Conservation (phyloP, 2,329 filamentous ascomycete species). For the Phyllosticta capitalensis region DNA sequence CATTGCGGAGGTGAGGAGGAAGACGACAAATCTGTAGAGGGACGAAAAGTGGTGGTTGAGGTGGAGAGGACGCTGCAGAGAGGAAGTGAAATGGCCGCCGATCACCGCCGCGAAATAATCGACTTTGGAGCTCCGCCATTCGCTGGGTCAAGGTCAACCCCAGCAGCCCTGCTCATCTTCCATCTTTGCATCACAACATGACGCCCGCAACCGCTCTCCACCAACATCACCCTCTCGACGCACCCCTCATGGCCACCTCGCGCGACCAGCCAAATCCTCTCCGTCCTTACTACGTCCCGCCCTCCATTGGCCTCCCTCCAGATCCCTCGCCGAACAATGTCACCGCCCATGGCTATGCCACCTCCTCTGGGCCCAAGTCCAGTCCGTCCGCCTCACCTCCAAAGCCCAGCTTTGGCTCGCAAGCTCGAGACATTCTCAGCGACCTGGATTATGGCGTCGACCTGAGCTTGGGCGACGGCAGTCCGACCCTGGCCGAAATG, state of each 20-base stretch:
- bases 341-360: slow-evolving; percentile 12
- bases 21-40: background rate
- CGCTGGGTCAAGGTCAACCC: slow-evolving; percentile 9
- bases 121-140: slow-evolving; percentile 7
- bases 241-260: slow-evolving; percentile 31
- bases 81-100: background rate
- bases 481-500: slow-evolving; percentile 59
- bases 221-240: background rate
- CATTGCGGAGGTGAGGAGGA: background rate
- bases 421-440: slow-evolving; percentile 75
- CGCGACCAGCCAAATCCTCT: slow-evolving; percentile 50
- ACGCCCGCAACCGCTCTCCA: background rate
- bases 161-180: background rate
- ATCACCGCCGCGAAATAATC: slow-evolving; percentile 7
- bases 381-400: slow-evolving; percentile 27
- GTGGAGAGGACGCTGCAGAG: slow-evolving; percentile 1
- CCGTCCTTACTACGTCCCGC: slow-evolving; percentile 62
- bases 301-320: slow-evolving; percentile 52
- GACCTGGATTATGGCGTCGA: slow-evolving; percentile 92
- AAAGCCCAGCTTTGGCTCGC: slow-evolving; percentile 44
- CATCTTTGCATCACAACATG: slow-evolving; percentile 1
- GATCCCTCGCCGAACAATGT: slow-evolving; percentile 29
- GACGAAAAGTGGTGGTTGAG: background rate
- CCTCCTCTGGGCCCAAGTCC: slow-evolving; percentile 22
- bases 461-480: slow-evolving; percentile 62